These are phyloP conservation scores for Vigna mungo DNA, from an alignment of 306 rosid genomes.

Conservation along the genomic window DNA sequence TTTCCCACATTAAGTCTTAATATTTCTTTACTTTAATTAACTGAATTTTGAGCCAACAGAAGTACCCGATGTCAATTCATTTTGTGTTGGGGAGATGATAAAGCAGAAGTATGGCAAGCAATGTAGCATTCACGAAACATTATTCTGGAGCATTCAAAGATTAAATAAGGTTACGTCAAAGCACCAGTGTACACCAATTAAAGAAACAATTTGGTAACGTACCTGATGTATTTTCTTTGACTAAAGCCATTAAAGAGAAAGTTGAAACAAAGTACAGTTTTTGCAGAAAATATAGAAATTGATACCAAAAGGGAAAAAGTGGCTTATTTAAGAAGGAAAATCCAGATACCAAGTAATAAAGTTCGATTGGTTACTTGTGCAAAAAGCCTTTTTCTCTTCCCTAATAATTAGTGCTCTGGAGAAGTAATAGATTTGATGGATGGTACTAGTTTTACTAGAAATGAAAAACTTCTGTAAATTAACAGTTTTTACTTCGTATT, in stretches of 20 bases:
- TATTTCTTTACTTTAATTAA: neutral
- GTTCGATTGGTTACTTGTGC: neutral
- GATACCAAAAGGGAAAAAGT: neutral
- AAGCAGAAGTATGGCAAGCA: neutral
- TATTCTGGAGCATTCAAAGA: neutral
- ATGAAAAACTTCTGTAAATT: slow-evolving; percentile 1
- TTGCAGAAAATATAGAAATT: neutral
- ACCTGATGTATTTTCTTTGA: neutral
- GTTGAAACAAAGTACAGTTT: neutral
- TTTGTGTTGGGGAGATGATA: neutral
- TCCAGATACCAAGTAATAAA: neutral
- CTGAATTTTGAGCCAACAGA: neutral
- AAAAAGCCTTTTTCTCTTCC: neutral
- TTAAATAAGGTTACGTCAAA: neutral
- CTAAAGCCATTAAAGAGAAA: neutral
- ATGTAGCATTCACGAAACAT: neutral
- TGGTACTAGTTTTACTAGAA: slow-evolving; percentile 28
- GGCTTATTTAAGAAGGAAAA: neutral
- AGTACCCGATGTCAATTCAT: neutral
- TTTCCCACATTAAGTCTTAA: neutral
- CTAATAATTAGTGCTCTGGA: neutral
- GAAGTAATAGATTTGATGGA: slow-evolving; percentile 16
- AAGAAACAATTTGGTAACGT: neutral
- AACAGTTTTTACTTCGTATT: slow-evolving; percentile 7
- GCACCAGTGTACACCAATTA: neutral